These are phyloP conservation scores for Penicillium bovifimosum DNA, from an alignment of 495 filamentous ascomycete genomes.

Conservation along the genomic window DNA sequence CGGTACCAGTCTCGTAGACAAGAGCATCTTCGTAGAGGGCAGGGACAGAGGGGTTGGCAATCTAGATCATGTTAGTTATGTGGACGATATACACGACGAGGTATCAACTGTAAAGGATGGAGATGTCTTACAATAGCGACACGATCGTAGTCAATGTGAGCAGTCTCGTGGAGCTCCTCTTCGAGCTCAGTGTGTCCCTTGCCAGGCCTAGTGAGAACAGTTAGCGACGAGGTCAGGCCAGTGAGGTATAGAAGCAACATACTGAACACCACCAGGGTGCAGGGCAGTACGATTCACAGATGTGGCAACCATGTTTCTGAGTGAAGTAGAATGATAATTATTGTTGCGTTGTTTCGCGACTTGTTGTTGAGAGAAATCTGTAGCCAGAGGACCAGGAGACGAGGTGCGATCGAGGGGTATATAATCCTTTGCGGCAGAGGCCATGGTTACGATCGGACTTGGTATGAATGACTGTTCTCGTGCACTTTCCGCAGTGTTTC, in stretches of 20 bases:
- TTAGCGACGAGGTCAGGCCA: slow-evolving; percentile 30
- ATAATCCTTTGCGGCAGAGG: slow-evolving; percentile 42
- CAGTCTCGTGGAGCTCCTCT: slow-evolving; percentile 95
- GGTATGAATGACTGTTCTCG: slow-evolving; percentile 26
- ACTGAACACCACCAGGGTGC: slow-evolving; percentile 90
- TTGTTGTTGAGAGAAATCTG: slow-evolving; percentile 57
- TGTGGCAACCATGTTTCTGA: slow-evolving; percentile 63
- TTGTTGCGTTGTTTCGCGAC: slow-evolving; percentile 54
- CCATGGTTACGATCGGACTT: slow-evolving; percentile 27
- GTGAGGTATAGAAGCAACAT: slow-evolving; percentile 36
- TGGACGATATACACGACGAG: no score
- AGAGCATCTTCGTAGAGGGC: slow-evolving; percentile 98
- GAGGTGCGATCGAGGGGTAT: slow-evolving; percentile 40
- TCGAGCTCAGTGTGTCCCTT: slow-evolving; percentile 91
- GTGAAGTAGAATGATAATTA: slow-evolving; percentile 59
- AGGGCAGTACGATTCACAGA: slow-evolving; percentile 84
- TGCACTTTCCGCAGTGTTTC: slow-evolving; percentile 26
- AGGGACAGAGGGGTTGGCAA: slow-evolving; percentile 85
- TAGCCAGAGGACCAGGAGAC: slow-evolving; percentile 46
- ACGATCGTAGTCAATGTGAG: slow-evolving; percentile 98
- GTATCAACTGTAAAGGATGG: not conserved
- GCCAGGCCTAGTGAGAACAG: slow-evolving; percentile 54
- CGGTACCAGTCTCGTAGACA: slow-evolving; percentile 95
- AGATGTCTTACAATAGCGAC: slow-evolving; percentile 77
- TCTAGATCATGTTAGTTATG: slow-evolving; percentile 43